Evolutionary conservation across 139 green algal genomes (phyloP).

Genomic region (Diplosphaera chodatii): DNA sequence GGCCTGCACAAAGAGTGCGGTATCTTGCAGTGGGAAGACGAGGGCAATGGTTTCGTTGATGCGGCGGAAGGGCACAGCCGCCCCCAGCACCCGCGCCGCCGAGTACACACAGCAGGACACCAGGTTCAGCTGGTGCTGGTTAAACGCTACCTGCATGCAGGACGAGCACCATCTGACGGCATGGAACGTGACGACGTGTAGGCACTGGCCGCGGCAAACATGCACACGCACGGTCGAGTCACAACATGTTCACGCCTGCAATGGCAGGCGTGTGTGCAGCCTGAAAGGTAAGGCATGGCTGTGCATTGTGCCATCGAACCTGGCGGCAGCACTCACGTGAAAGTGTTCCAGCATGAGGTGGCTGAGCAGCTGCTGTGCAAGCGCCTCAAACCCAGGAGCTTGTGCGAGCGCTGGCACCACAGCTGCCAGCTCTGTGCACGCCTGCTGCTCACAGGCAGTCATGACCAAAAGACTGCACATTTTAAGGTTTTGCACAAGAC

Average conservation of each 20-base stretch:
- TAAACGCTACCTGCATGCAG: slow-evolving; percentile 17
- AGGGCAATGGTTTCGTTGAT: neutral
- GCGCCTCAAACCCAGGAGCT: neutral
- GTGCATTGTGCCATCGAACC: too few species aligned
- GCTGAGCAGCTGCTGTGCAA: neutral
- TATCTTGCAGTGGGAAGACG: slow-evolving; percentile 7
- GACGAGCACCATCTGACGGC: neutral
- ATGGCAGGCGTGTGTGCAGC: too few species aligned
- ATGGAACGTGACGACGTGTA: too few species aligned
- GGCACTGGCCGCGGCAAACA: too few species aligned
- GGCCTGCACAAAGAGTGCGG: neutral
- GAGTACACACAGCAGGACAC: slow-evolving; percentile 21
- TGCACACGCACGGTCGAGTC: too few species aligned
- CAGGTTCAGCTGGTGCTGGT: slow-evolving; percentile 18
- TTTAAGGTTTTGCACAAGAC: too few species aligned
- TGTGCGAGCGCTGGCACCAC: neutral
- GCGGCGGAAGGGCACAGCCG: slow-evolving; percentile 5
- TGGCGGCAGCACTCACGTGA: neutral
- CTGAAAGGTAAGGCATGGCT: too few species aligned
- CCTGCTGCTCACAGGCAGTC: neutral
- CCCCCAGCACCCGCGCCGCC: neutral
- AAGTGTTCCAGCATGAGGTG: neutral
- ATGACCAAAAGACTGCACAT: too few species aligned
- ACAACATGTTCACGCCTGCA: too few species aligned
- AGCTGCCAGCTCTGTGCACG: neutral